Evolutionary conservation across 2,329 filamentous ascomycete species (phyloP), one percentile per base, ranked within the genome.

Genomic region (Pochonia chlamydosporia): DNA sequence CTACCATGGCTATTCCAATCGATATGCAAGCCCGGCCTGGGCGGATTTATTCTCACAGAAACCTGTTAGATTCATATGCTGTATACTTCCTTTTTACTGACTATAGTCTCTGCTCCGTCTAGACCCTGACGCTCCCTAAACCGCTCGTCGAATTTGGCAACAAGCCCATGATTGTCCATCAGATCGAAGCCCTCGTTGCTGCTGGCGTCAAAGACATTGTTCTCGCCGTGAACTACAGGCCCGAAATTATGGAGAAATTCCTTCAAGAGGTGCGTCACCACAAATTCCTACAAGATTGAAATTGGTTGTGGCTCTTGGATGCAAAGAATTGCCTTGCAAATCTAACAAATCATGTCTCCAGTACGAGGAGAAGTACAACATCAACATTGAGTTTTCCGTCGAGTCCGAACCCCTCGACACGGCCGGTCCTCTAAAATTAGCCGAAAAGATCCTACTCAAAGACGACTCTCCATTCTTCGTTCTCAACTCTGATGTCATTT

Each of bases 111-210:
- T 39, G n/a, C 20, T 39, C 13, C 14, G 33, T 44, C 25, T 67
- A 95, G 89, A 99, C 92, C 60, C 83, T 99, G 65, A 96, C 93
- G 44, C 87, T 96, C 57, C 92, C 92, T 53, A 99, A 97, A 73
- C 92, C 93, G 56, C 81, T 99, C 58, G 93, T 99, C 63, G 92
- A 99, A 74, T 99, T 99, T 65, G 90, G 83, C 65, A 99, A 99
- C 81, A 92, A 93, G 74, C 93, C 91, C 67, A 99, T 99, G 92
- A 97, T 99, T 70, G 80, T 95, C 63, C 92, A 97, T 73, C 92
- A 99, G 74, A 89, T 99, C 61, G 90, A 96, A 74, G 90, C 89
- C 56, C 81, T 99, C 58, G 92, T 93, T 58, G 86, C 84, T 51
- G 92, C 90, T 49, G 92, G 92, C 67, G 93, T 97, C 56, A 97